Conservation (phyloP, 106 monocot genomes). For the Hemerocallis citrina region DNA sequence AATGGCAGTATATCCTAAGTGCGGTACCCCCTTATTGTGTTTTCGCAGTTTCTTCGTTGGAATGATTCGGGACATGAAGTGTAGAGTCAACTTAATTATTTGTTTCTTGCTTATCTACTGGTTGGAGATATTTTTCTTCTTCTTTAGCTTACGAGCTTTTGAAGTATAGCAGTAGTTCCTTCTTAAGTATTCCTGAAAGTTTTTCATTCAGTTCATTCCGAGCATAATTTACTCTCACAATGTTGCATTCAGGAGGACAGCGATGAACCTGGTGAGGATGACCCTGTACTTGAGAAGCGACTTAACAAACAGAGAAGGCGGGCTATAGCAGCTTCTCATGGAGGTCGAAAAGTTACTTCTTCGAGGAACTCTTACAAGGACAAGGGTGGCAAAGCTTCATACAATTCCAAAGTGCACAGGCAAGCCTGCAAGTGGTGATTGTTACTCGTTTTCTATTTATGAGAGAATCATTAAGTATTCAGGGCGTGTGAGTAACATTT, state of each 20-base stretch:
- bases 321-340: conserved; percentile 44
- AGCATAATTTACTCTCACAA: neutral
- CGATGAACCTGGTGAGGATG: conserved; percentile 18
- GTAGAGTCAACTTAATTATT: too few relatives aligned
- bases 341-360: conserved; percentile 19
- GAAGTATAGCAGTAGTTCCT: too few relatives aligned
- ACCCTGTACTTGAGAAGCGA: conserved; percentile 40
- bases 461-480: too few relatives aligned
- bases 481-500: too few relatives aligned
- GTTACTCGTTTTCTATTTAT: too few relatives aligned
- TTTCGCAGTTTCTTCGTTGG: too few relatives aligned
- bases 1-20: too few relatives aligned
- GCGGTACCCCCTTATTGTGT: too few relatives aligned
- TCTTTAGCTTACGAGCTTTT: too few relatives aligned
- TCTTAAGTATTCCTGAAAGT: neutral
- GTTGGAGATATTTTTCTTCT: too few relatives aligned
- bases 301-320: conserved; percentile 50
- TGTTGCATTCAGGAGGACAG: conserved; percentile 14
- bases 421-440: conserved; percentile 55
- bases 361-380: conserved; percentile 86
- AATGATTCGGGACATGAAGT: too few relatives aligned
- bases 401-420: conserved; percentile 56
- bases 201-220: neutral
- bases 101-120: too few relatives aligned
- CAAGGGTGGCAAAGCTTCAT: conserved; percentile 51